Percentiles rank a stretch among this genome's conserved stretches.
Evolutionary conservation across 2,329 filamentous ascomycete genomes (phyloP).

Genomic region (Onygenales sp.): DNA sequence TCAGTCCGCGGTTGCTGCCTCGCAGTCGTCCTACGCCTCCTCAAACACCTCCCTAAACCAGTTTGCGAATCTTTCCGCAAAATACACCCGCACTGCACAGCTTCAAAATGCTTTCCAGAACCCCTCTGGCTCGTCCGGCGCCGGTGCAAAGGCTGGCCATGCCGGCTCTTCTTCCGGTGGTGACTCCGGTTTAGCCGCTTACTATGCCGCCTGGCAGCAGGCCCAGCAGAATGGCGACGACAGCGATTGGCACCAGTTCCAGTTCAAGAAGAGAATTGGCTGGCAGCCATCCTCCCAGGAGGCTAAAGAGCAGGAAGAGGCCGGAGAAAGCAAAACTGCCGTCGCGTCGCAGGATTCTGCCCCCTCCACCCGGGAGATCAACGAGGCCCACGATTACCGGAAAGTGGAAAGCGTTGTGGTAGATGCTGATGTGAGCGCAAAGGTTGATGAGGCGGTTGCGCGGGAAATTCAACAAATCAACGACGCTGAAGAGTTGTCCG

Average conservation of each 20-base stretch:
- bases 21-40: slow-evolving; percentile 71
- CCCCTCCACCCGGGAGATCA: slow-evolving; percentile 34
- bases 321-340: slow-evolving; percentile 12
- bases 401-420: slow-evolving; percentile 42
- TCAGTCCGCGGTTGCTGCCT: slow-evolving; percentile 91
- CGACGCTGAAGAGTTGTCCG: slow-evolving; percentile 40
- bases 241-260: slow-evolving; percentile 83
- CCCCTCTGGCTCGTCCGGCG: slow-evolving; percentile 41
- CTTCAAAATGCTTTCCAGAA: slow-evolving; percentile 70
- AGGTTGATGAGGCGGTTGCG: slow-evolving; percentile 76
- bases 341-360: slow-evolving; percentile 28
- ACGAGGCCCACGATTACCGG: slow-evolving; percentile 53
- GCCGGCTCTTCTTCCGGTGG: slow-evolving; percentile 40
- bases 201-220: slow-evolving; percentile 83
- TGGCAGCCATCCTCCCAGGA: slow-evolving; percentile 57
- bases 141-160: slow-evolving; percentile 48
- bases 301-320: slow-evolving; percentile 18
- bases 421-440: slow-evolving; percentile 50
- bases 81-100: slow-evolving; percentile 49
- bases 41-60: slow-evolving; percentile 48
- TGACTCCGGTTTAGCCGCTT: slow-evolving; percentile 71
- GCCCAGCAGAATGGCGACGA: slow-evolving; percentile 59
- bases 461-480: slow-evolving; percentile 58
- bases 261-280: slow-evolving; percentile 79
- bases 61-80: slow-evolving; percentile 40